These are phyloP conservation scores for Aureobasidium sp. DNA, from an alignment of 2,329 filamentous ascomycete genomes.

Conservation along the genomic window DNA sequence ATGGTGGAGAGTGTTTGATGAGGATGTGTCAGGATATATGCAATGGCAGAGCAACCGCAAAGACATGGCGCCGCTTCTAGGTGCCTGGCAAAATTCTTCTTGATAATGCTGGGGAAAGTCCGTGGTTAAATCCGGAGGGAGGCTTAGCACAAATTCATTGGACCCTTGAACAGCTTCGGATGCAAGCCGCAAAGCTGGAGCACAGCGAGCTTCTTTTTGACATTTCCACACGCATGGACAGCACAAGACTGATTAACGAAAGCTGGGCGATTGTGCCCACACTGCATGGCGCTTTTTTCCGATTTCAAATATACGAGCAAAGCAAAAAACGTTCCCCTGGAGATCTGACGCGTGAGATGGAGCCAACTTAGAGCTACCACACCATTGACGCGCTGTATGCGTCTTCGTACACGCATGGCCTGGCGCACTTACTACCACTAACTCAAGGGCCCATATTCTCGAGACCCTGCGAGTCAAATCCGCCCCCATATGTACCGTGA, in stretches of 20 bases:
- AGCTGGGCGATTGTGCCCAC: constrained; percentile 7
- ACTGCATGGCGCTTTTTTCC: constrained; percentile 3
- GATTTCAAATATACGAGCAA: constrained; percentile 11
- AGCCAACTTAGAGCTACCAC: constrained; percentile 6
- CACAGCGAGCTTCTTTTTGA: constrained; percentile 10
- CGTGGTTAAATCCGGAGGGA: too few relatives aligned
- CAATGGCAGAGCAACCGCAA: constrained; percentile 14
- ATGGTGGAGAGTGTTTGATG: constrained; percentile 17
- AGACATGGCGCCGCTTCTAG: constrained; percentile 4
- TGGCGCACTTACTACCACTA: constrained; percentile 1
- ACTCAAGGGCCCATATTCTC: not conserved
- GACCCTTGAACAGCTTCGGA: constrained; percentile 12
- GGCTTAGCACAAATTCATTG: not conserved
- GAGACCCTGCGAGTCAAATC: constrained; percentile 3
- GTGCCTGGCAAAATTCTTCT: constrained; percentile 1
- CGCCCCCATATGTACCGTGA: constrained; percentile 2
- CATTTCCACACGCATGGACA: constrained; percentile 5
- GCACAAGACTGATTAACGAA: constrained; percentile 1
- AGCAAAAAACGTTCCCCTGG: constrained; percentile 11
- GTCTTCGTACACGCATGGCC: constrained; percentile 10
- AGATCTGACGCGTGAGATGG: not conserved
- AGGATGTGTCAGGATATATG: constrained; percentile 15
- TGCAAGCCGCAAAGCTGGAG: constrained; percentile 12
- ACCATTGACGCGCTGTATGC: constrained; percentile 6
- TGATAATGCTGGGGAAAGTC: not conserved